Evolutionary conservation across 176 grass and related monocot species (phyloP), one percentile per base, ranked within the genome.

Genomic region (Aegilops longissima): DNA sequence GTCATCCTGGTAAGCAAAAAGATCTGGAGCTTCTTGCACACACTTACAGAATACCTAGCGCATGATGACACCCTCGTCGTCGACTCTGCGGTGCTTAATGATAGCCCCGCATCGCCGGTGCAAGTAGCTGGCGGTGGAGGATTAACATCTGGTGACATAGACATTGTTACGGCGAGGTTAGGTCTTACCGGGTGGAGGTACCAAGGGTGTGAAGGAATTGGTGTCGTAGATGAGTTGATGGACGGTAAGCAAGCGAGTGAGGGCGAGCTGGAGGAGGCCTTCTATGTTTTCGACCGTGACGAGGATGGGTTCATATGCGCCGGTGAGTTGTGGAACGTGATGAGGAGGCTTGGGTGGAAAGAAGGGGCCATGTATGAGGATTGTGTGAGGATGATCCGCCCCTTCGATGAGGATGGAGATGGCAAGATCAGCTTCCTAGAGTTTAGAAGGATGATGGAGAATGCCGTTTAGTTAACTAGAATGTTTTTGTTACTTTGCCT

Each of bases 391-490:
- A 92, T 92, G 90, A 79, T 89, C 35, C 0, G 5, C 0, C 21
- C 69, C 7, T 83, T 86, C 0, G 90, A 92, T 9, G 65, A 52
- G 12, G 89, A 87, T 40, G 80, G 52, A 40, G 86, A 83, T 58
- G 90, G 82, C 1, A 79, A 42, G 82, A 83, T 92, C 12, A 86
- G 51, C 83, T 89, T 86, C 34, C 3, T 11, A 3, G 90, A 92
- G 51, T 92, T 92, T 5, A 89, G 29, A 64, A 88, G 14, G 18
- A 89, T 92, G 86, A 82, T 89, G 82, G 82, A 92, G 52, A 79
- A 71, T 66, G 78, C 51, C 5, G 3, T 35, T 5, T 92, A 87
- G 44, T 69, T 64, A 36, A 30, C 35, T 12, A 63, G 0, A 44
- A 1, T 54, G 13, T 5, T 9, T 0, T 20, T 17, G 1, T 61